A percentile compares a stretch with the other conserved stretches of the same genome.
phyloP scores from a whole-genome alignment of 805 yeast genomes.

The Kluyveromyces wickerhamii region DNA sequence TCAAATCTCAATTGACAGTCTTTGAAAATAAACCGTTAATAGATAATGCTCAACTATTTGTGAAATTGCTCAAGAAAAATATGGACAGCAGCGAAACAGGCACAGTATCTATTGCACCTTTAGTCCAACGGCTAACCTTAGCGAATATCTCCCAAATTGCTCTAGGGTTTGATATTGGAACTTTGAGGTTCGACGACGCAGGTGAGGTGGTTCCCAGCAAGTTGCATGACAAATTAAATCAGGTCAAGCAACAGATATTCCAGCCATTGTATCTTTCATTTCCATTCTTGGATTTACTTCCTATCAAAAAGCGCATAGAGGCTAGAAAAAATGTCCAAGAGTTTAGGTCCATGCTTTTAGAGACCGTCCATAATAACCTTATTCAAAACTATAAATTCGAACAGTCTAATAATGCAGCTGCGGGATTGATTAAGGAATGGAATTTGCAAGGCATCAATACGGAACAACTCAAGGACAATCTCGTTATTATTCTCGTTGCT shows the following conservation, averaged over 20 bases:
- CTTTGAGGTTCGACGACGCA: conserved; percentile 27
- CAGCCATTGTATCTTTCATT: conserved; percentile 47
- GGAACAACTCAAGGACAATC: conserved; percentile 45
- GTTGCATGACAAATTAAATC: conserved; percentile 35
- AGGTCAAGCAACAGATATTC: conserved; percentile 45
- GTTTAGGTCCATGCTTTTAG: conserved; percentile 34
- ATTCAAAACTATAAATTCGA: conserved; percentile 25
- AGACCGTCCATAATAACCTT: conserved; percentile 30
- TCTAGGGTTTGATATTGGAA: conserved; percentile 41
- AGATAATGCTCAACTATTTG: conserved; percentile 33
- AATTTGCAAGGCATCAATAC: conserved; percentile 32
- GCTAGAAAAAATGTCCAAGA: conserved; percentile 37
- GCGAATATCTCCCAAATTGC: conserved; percentile 44
- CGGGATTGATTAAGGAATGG: conserved; percentile 35
- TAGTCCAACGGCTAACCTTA: conserved; percentile 40
- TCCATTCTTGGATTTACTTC: conserved; percentile 44
- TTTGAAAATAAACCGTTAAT: conserved; percentile 35
- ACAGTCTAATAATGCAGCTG: conserved; percentile 34
- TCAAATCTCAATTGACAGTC: conserved; percentile 43
- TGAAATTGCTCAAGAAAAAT: conserved; percentile 20
- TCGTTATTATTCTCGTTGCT: conserved; percentile 48
- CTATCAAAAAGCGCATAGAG: conserved; percentile 38
- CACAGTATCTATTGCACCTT: conserved; percentile 29
- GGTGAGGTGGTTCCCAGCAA: conserved; percentile 8
- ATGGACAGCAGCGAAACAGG: conserved; percentile 3